Base-by-base conservation (phyloP, 495 filamentous ascomycete species). In the Coniosporium apollinis region DNA sequence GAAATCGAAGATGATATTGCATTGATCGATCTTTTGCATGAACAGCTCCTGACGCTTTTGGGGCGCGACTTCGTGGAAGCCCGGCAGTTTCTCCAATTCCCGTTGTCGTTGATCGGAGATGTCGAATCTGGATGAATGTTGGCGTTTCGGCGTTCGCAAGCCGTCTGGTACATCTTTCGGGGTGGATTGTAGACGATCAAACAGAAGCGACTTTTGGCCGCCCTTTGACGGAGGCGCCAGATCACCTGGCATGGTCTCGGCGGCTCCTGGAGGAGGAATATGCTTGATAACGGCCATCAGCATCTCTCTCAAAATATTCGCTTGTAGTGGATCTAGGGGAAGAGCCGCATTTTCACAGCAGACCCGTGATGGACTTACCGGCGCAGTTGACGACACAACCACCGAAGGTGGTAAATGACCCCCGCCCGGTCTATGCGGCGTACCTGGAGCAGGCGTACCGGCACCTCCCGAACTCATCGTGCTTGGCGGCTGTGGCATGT, bases 21-120 rank as follows among this genome's bases (percentile, higher is more conserved):
- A 99, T 58, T 99, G 89, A 50, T 96, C 89, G 49, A 99, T 91
- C 68, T 99, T 99, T 56, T 96, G 85, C 87, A 99, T 94, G 62
- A 99, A 99, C 13, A 99, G 69, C 28, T 96, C 89, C 61, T 99
- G 87, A 34, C 89, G 79, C 22, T 85, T 73, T 44, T 92, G 86
- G 14, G 89, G 91, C 7, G 87, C 78, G 32, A 96, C 89, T 59
- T 99, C 89, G 53, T 96, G 89, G 61, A 99, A 99, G n/a, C 89
- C 87, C 1, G 86, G 85, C 9, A 96, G 65, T 60, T 99, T 99
- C 52, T 96, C 91, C 28, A 99, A 63, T 59, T 99, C 89, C 45
- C 89, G 69, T 52, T 94, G 83, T 32, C 72, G 66, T 51, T 79
- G 74, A 37, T 91, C 83, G 4, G 89, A 99, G 42, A 99, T 89